Conservation (phyloP, 164 flowering plant species). For the Annona cherimola region DNA sequence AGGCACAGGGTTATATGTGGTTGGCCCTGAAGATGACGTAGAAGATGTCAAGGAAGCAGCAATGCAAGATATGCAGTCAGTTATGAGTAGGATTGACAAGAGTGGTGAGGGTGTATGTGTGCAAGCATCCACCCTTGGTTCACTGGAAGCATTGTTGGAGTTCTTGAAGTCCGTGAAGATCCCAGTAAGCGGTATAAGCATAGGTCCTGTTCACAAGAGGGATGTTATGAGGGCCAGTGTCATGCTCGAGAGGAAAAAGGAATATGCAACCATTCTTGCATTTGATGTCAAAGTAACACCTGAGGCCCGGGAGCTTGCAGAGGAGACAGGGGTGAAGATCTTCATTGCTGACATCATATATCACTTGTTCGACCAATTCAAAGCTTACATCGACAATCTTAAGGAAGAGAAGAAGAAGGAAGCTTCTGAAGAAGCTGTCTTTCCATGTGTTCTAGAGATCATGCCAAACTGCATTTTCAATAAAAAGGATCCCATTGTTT, state of each 20-base stretch:
- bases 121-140: constrained; percentile 98
- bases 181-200: constrained; percentile 91
- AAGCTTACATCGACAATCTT: constrained; percentile 80
- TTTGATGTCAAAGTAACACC: constrained; percentile 97
- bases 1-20: constrained; percentile 85
- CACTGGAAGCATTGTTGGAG: constrained; percentile 90
- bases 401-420: constrained; percentile 95
- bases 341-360: constrained; percentile 94
- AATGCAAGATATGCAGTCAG: constrained; percentile 85
- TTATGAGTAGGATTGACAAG: constrained; percentile 85
- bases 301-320: constrained; percentile 94
- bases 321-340: constrained; percentile 82
- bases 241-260: constrained; percentile 98
- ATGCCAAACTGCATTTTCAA: constrained; percentile 83
- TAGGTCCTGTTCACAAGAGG: constrained; percentile 96
- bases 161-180: constrained; percentile 85
- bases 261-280: constrained; percentile 87
- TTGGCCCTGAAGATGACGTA: constrained; percentile 76
- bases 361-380: constrained; percentile 93
- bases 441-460: constrained; percentile 89
- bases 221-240: constrained; percentile 97
- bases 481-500: constrained; percentile 90
- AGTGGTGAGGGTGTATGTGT: constrained; percentile 96
- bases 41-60: constrained; percentile 68
- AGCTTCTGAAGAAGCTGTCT: constrained; percentile 92